Base-by-base conservation (phyloP, 768 basidiomycete species). In the Pleurotus tuoliensis region DNA sequence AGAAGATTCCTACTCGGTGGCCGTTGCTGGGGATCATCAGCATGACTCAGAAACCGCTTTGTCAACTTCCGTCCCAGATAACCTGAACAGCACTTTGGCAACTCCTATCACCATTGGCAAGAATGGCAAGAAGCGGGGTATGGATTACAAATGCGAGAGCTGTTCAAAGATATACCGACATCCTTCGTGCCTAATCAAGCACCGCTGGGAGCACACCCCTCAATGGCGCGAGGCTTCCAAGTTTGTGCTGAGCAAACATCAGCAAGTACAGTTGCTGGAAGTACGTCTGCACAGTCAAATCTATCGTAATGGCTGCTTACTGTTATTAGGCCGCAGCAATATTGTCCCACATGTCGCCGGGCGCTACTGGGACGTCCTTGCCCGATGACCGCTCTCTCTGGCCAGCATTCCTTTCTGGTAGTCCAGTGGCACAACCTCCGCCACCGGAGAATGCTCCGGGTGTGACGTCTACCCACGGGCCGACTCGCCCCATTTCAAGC, bases 131-230 rank as follows among this genome's bases (percentile, higher is more conserved):
- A 92, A 92, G 72, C 83, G 90, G 56, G 93, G 92, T 1, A 82
- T 88, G 54, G 87, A 89, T 57, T 94, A 92, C 75, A 88, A 85
- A 60, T 98, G 95, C 73, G 95, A 98, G 75, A 92, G 86, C 64
- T 98, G 95, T 71, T 86, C 87, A 39, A 98, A 98, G 90, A 94
- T 90, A 60, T 93, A 92, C 69, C 85, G 89, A 52, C 95, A 98
- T 71, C 94, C 94, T 2, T 92, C 90, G 11, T 98, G 95, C 71
- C 77, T 98, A 47, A 91, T 95, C 71, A 98, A 98, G 71, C 96
- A 98, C 67, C 89, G 96, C 34, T 98, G 96, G 96, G 95, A 98
- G 66, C 93, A 96, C 67, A 92, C 91, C 34, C 91, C 92, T 16
- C 94, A 97, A 65, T 98, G 96, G 96, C 87, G 90, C 44, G 92